Conservation (phyloP, 2,329 filamentous ascomycete species). For the Lanzia echinophila region DNA sequence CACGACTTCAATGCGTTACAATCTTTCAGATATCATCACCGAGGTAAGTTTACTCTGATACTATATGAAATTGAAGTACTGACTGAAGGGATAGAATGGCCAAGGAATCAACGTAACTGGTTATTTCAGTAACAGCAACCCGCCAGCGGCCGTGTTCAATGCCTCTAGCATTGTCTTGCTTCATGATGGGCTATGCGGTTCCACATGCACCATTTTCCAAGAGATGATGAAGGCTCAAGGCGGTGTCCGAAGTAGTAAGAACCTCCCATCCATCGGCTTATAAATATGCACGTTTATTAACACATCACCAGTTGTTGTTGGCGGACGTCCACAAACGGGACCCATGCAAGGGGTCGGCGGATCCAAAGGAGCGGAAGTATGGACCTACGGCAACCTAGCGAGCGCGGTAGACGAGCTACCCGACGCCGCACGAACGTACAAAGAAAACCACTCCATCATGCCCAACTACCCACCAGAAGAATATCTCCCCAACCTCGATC, state of each 20-base stretch:
- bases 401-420: not conserved
- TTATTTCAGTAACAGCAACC: slow-evolving; percentile 20
- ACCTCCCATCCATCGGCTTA: not conserved
- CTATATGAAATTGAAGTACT: not conserved
- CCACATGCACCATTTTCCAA: slow-evolving; percentile 52
- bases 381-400: not conserved
- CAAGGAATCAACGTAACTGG: slow-evolving; percentile 29
- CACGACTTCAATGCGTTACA: slow-evolving; percentile 17
- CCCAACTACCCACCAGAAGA: slow-evolving; percentile 17
- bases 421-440: not conserved
- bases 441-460: slow-evolving; percentile 5
- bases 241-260: slow-evolving; percentile 18
- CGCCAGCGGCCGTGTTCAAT: slow-evolving; percentile 34
- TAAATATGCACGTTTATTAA: not conserved
- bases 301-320: slow-evolving; percentile 40
- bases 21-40: slow-evolving; percentile 20
- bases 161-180: slow-evolving; percentile 29
- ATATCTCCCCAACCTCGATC: slow-evolving; percentile 33
- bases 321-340: slow-evolving; percentile 47
- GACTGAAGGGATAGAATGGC: slow-evolving; percentile 5
- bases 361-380: slow-evolving; percentile 45
- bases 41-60: slow-evolving; percentile 2
- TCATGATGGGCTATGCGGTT: slow-evolving; percentile 50
- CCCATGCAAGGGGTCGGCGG: slow-evolving; percentile 60
- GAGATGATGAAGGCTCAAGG: slow-evolving; percentile 44